Evolutionary conservation across 768 basidiomycete genomes (phyloP), one percentile per base, ranked within the genome.

Genomic region (Agaricus bisporus): DNA sequence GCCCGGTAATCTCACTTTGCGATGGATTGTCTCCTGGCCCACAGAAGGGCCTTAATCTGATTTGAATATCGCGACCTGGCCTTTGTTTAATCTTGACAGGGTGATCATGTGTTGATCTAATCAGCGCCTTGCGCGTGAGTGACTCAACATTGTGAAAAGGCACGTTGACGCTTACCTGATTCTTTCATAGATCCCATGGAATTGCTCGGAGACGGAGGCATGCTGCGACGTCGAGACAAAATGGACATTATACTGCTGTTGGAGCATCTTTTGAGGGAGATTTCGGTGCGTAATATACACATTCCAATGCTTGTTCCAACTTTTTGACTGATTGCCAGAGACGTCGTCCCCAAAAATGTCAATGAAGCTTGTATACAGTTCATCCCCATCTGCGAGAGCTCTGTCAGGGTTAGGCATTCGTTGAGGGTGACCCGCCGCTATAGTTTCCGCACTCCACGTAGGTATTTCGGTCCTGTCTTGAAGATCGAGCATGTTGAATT

Each of bases 281-380:
- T 69, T 72, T 12, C 62, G 54, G 39, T 74, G 68, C 1, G 61
- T 66, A 20, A 73, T 59, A 45, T 74, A 76, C 0, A 70, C 65
- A 46, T 74, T 76, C 60, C 62, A 68, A 48, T 78, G 76, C 46
- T 75, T 73, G 56, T 76, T 77, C 66, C 68, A 77, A 37, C 68
- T 68, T 57, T 77, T 77, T 3, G 68, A 70, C 9, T 63, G 56
- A 53, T 77, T 76, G 8, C 73, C 74, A 0, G 73, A 78, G 0
- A 75, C 70, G 59, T 78, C 72, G 49, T 78, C 74, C 1, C 66
- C 61, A 55, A 69, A 73, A 1, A 70, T 44, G 44, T 69, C 65
- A 44, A 70, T 60, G 18, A 65, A 65, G 28, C 63, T 67, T 7
- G 58, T 63, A 43, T 70, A 71, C 0, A 73, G 36, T 4, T 66